Evolutionary conservation across 805 yeast genomes (phyloP), one percentile per base, ranked within the genome.

Genomic region (Kazachstania psychrophila): DNA sequence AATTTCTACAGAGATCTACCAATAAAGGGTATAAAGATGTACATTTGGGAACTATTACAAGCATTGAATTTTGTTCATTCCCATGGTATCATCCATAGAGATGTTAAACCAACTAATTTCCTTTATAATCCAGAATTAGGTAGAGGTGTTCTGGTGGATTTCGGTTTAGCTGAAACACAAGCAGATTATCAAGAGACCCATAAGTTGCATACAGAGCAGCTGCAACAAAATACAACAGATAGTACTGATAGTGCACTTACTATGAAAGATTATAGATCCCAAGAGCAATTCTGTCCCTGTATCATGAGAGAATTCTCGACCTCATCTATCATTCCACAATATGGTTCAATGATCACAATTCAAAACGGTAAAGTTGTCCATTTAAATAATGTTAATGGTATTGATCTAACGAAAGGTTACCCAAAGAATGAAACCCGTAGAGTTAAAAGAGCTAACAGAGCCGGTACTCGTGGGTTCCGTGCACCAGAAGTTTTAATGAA

Each of bases 391-490:
- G 43, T 61, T 6, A 48, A 48, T 25, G 60, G 54, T 62, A 68
- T 52, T 6, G 63, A 60, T 40, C 36, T 60, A 5, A 70, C 69
- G 10, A 66, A 70, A 59, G 89, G 96, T 2, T 86, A 83, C 52
- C 81, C 87, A 8, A 86, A 85, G 54, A 84, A 83, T 49, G 98
- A 92, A 62, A 74, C 75, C 34, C 69, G 97, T 48, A 82, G 94
- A 0, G 84, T 92, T 2, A 71, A 95, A 50, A 71, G 98, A 39
- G 97, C 97, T 0, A 92, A 92, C 52, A 76, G 98, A 49, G 98
- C 98, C 13, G 96, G 96, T 7, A 87, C 96, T 1, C 69, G 96
- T 48, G 96, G 96, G 0, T 87, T 87, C 53, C 69, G 96, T 47
- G 95, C 96, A 0, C 96, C 96, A 0, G 96, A 87, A 55, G 96